These are phyloP conservation scores for Arabidopsis arenosa DNA, from an alignment of 345 rosid species.

Conservation along the genomic window DNA sequence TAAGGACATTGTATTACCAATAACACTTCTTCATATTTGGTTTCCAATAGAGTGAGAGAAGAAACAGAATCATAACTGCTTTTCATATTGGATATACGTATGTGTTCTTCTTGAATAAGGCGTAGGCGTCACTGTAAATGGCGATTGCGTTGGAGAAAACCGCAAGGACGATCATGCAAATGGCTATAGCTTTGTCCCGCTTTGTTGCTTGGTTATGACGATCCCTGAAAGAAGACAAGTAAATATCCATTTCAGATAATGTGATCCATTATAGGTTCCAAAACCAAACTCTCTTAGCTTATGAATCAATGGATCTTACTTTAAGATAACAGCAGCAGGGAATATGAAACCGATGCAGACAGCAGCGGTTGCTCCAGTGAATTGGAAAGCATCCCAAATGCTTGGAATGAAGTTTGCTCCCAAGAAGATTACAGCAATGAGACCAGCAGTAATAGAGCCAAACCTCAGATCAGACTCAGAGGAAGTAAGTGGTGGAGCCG, in stretches of 20 bases:
- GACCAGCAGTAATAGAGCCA: slow-evolving; percentile 62
- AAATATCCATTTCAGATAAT: background rate
- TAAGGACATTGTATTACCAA: slow-evolving; percentile 1
- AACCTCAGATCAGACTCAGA: slow-evolving; percentile 64
- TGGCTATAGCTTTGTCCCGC: slow-evolving; percentile 64
- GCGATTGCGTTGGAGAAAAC: slow-evolving; percentile 79
- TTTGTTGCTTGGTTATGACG: slow-evolving; percentile 71
- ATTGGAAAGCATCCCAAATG: slow-evolving; percentile 98
- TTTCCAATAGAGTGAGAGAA: background rate
- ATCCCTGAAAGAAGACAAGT: slow-evolving; percentile 57
- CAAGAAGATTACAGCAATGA: slow-evolving; percentile 63
- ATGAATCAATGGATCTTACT: slow-evolving; percentile 50
- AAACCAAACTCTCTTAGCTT: slow-evolving; percentile 3
- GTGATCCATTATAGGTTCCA: background rate
- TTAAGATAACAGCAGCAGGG: slow-evolving; percentile 82
- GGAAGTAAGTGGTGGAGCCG: slow-evolving; percentile 57
- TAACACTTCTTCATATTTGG: background rate
- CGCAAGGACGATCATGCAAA: slow-evolving; percentile 76
- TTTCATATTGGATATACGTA: slow-evolving; percentile 7
- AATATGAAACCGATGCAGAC: slow-evolving; percentile 95
- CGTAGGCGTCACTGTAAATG: slow-evolving; percentile 76
- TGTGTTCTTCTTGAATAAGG: slow-evolving; percentile 57
- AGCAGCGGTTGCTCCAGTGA: slow-evolving; percentile 94
- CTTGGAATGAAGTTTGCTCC: slow-evolving; percentile 94
- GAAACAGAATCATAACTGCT: background rate